These are phyloP conservation scores for Beauveria sp. DNA, from an alignment of 2,329 filamentous ascomycete species.

Conservation along the genomic window DNA sequence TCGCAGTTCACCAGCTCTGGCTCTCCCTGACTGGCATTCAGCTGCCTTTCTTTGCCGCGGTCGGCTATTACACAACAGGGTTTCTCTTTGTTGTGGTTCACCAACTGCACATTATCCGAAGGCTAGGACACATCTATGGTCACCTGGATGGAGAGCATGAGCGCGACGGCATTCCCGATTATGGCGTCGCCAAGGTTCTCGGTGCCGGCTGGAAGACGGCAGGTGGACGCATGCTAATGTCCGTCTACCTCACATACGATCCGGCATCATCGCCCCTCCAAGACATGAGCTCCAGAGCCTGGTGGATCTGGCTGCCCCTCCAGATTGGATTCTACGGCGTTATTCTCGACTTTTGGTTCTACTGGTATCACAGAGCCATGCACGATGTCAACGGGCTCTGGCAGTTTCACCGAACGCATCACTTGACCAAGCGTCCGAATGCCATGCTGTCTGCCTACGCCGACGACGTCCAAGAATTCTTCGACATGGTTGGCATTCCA, in stretches of 20 bases:
- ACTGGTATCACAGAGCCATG: slow-evolving; percentile 33
- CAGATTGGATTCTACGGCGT: slow-evolving; percentile 31
- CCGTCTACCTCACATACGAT: slow-evolving; percentile 25
- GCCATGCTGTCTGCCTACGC: slow-evolving; percentile 32
- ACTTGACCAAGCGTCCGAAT: slow-evolving; percentile 35
- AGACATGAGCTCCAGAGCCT: slow-evolving; percentile 20
- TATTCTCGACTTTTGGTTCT: slow-evolving; percentile 29
- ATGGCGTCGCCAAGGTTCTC: slow-evolving; percentile 24
- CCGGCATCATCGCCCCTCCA: slow-evolving; percentile 17
- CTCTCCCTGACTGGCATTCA: slow-evolving; percentile 20
- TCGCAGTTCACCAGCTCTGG: slow-evolving; percentile 27
- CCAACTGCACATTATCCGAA: slow-evolving; percentile 27
- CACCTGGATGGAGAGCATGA: slow-evolving; percentile 34
- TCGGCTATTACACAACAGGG: slow-evolving; percentile 27
- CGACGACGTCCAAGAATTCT: slow-evolving; percentile 31
- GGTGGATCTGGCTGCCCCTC: slow-evolving; percentile 22
- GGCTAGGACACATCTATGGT: slow-evolving; percentile 27
- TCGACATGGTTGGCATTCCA: slow-evolving; percentile 31
- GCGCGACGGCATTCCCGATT: slow-evolving; percentile 32
- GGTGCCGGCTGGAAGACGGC: slow-evolving; percentile 24
- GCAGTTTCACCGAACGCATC: slow-evolving; percentile 35
- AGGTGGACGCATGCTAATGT: slow-evolving; percentile 24
- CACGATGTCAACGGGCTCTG: slow-evolving; percentile 30
- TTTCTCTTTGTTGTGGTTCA: slow-evolving; percentile 31
- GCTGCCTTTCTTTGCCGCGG: slow-evolving; percentile 21